A percentile compares a stretch with the other conserved stretches of the same genome.
These are phyloP conservation scores for Fusarium nanum DNA, from an alignment of 2,329 filamentous ascomycete genomes.

Conservation along the genomic window DNA sequence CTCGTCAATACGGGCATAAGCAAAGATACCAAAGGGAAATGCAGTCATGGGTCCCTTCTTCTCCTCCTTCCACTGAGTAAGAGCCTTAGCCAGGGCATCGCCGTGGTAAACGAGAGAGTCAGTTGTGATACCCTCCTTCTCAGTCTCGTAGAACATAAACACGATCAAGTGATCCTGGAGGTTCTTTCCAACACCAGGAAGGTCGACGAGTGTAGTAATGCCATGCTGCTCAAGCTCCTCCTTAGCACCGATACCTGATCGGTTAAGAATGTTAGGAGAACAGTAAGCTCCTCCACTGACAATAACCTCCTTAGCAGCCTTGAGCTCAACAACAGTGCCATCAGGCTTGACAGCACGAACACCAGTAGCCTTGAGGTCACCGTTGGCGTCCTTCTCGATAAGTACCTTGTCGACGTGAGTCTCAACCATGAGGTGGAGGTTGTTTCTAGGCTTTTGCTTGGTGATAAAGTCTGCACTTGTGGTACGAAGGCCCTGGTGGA, in stretches of 20 bases:
- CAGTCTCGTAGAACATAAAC: slow-evolving; percentile 71
- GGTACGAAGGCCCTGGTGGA: slow-evolving; percentile 62
- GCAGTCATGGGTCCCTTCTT: slow-evolving; percentile 68
- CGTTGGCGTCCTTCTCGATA: slow-evolving; percentile 52
- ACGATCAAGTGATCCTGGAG: slow-evolving; percentile 63
- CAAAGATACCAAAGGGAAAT: slow-evolving; percentile 73
- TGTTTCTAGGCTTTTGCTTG: slow-evolving; percentile 53
- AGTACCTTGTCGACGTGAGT: slow-evolving; percentile 65
- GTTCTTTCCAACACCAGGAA: slow-evolving; percentile 63
- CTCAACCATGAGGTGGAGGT: slow-evolving; percentile 61
- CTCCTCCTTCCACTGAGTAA: slow-evolving; percentile 67
- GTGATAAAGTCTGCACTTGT: slow-evolving; percentile 65
- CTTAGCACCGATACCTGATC: slow-evolving; percentile 63
- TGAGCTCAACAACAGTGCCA: slow-evolving; percentile 55
- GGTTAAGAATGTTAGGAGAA: slow-evolving; percentile 63
- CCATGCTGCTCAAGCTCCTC: slow-evolving; percentile 56
- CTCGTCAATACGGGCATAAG: slow-evolving; percentile 70
- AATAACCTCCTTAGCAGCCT: slow-evolving; percentile 54
- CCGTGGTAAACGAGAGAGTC: slow-evolving; percentile 66
- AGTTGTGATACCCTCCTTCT: slow-evolving; percentile 62
- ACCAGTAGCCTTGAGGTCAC: slow-evolving; percentile 57
- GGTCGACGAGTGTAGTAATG: slow-evolving; percentile 57
- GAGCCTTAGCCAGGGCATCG: slow-evolving; percentile 62
- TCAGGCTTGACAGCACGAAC: slow-evolving; percentile 56
- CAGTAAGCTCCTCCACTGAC: slow-evolving; percentile 62